Evolutionary conservation across 306 rosid species (phyloP), one percentile per base, ranked within the genome.

Genomic region (Sindora glabra): DNA sequence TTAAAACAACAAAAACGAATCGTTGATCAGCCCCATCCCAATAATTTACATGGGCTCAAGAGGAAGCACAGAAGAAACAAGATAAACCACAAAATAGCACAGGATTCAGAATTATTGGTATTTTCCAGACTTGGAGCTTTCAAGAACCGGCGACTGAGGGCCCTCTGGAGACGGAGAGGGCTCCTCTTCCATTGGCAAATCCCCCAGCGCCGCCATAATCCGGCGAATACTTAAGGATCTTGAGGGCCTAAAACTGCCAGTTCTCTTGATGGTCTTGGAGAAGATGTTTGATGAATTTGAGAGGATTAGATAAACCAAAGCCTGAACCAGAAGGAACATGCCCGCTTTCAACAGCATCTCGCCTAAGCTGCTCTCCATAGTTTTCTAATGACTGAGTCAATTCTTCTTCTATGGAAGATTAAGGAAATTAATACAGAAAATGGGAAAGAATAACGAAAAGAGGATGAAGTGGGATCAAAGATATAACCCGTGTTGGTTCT

Each of bases 261-360:
- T 60, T 63, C 81, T 79, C 76, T 67, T 57, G 0, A 11, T 59
- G 13, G 61, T 55, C 42, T 71, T 77, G 76, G 91, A 83, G 86
- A 91, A 87, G 54, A 83, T 46, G 72, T 75, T 77, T 23, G 98
- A 90, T 29, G 97, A 91, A 12, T 81, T 83, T 2, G 86, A 79
- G 34, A 91, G 95, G 41, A 91, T 91, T 8, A 91, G 74, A 69
- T 87, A 91, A 8, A 91, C 95, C 73, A 91, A 65, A 62, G 59
- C 79, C 55, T 87, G 97, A 23, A 91, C 80, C 0, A 85, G 12
- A 37, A 83, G 3, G 62, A 91, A 91, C 63, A 91, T 5, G 10
- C 6, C 89, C 14, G 79, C 82, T 78, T 83, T 91, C 51, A 88
- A 0, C 66, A 87, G 26, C 80, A 70, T 32, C 18, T 81, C 89